phyloP scores from a whole-genome alignment of 164 flowering plant species.

The Santalum album region DNA sequence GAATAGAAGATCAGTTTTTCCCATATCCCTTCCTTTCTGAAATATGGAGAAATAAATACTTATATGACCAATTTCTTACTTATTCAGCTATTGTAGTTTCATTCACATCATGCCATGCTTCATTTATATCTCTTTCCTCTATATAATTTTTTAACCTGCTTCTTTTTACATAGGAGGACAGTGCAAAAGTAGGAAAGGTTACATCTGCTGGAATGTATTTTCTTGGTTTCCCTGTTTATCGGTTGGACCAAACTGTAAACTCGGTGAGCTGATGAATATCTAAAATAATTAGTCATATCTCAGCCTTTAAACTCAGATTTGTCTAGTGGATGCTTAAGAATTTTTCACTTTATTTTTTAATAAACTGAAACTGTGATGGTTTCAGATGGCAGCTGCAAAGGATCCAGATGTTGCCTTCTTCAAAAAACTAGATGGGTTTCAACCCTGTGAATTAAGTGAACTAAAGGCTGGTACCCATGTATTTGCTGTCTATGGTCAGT shows the following conservation, averaged over 20 bases:
- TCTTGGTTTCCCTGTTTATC: constrained; percentile 89
- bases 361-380: constrained; percentile 2
- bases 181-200: constrained; percentile 74
- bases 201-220: constrained; percentile 98
- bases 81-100: no score
- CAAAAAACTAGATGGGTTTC: constrained; percentile 88
- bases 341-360: constrained; percentile 1
- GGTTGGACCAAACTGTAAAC: constrained; percentile 60
- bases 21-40: no score
- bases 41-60: no score
- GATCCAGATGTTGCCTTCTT: constrained; percentile 92
- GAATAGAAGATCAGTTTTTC: no score
- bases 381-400: constrained; percentile 69
- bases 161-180: constrained; percentile 64
- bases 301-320: no score
- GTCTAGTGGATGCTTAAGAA: no score
- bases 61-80: no score
- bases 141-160: background rate
- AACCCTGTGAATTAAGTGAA: constrained; percentile 89
- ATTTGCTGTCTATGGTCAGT: constrained; percentile 97
- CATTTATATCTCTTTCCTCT: background rate
- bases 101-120: no score
- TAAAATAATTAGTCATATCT: no score
- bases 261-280: constrained; percentile 36
- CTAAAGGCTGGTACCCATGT: constrained; percentile 85